Evolutionary conservation across 2,329 filamentous ascomycete genomes (phyloP).

Genomic region (Arthrobotrys sinensis): DNA sequence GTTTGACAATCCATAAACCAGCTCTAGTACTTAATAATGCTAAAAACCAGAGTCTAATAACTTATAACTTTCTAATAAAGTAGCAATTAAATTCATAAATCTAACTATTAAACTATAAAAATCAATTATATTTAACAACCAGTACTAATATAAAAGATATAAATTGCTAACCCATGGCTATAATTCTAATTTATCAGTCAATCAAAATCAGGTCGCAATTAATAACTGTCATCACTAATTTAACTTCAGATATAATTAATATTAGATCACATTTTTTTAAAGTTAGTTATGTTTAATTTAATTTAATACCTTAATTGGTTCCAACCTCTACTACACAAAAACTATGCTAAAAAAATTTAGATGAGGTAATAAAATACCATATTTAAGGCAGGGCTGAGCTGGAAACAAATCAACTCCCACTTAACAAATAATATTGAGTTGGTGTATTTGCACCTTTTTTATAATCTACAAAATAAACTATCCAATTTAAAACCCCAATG

Average conservation of each 20-base stretch:
- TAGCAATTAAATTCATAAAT: neutral
- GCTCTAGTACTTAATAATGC: neutral
- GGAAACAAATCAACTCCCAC: neutral
- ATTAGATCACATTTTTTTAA: neutral
- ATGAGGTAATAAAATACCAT: conserved; percentile 7
- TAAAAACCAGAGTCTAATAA: neutral
- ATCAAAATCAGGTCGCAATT: neutral
- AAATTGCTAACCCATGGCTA: neutral
- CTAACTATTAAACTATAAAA: neutral
- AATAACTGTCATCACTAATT: neutral
- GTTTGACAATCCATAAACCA: neutral
- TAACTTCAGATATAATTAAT: conserved; percentile 1
- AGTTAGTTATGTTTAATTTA: neutral
- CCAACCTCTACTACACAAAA: conserved; percentile 67
- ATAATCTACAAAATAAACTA: conserved; percentile 8
- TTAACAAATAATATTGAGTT: neutral
- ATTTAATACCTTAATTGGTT: neutral
- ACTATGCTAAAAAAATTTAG: conserved; percentile 69
- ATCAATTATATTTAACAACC: neutral
- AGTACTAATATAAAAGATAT: conserved; percentile 4
- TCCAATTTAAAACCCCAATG: neutral
- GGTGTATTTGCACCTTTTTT: neutral
- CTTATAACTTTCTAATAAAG: conserved; percentile 2
- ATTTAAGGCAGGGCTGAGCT: neutral
- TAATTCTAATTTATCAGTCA: conserved; percentile 3